These are phyloP conservation scores for Saussurea involucrata DNA, from an alignment of 129 eudicot genomes.

Conservation along the genomic window DNA sequence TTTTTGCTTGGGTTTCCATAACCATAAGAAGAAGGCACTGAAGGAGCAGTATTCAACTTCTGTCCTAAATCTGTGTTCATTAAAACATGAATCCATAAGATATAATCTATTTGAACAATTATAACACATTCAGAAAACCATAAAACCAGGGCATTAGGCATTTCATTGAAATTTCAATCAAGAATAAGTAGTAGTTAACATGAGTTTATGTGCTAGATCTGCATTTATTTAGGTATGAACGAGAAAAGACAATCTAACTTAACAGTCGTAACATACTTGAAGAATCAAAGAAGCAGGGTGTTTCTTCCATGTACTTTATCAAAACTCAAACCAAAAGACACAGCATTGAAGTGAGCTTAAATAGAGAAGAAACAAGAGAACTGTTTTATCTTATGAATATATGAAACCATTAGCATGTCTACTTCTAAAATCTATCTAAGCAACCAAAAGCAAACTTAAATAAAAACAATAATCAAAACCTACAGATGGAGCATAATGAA, in stretches of 20 bases:
- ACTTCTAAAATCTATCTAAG: neutral
- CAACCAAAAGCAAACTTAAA: neutral
- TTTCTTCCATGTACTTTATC: neutral
- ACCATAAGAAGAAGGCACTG: constrained; percentile 52
- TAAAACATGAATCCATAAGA: constrained; percentile 2
- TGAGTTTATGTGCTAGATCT: neutral
- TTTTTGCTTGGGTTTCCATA: constrained; percentile 62
- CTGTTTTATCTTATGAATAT: neutral
- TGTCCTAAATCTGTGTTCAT: constrained; percentile 39
- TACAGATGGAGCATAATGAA: neutral
- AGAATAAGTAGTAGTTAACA: neutral
- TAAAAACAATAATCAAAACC: neutral
- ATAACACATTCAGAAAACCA: neutral
- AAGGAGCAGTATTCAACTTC: constrained; percentile 33
- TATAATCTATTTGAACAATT: neutral
- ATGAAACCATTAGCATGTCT: neutral
- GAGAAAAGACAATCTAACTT: neutral
- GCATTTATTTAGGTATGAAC: neutral
- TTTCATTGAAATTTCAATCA: neutral
- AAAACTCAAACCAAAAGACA: neutral
- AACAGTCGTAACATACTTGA: neutral
- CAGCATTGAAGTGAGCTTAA: neutral
- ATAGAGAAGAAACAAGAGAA: neutral
- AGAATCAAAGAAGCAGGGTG: neutral
- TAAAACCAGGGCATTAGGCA: neutral